Evolutionary conservation across 257 asterid species (phyloP), one percentile per base, ranked within the genome.

Genomic region (Solanum lignicaule): DNA sequence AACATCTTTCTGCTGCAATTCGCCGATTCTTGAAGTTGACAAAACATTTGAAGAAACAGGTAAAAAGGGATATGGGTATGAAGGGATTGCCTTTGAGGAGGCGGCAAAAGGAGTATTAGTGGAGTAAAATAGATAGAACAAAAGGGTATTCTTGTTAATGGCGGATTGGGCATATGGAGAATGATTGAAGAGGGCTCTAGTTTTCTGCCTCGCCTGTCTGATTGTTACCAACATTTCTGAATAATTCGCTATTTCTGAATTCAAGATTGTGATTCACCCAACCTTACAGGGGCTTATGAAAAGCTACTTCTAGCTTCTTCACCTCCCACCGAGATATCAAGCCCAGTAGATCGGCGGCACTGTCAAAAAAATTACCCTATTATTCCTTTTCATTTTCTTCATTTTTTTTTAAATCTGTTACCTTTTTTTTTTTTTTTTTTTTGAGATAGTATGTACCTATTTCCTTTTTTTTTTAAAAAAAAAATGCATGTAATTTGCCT

Each of bases 1-100:
- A 36, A 90, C 83, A 71, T 91, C 94, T 29, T 88, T 84, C 11
- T 81, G 88, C 23, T 58, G 91, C 10, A 78, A 16, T 41, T 71
- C 91, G 18, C 23, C 66, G 66, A 55, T 55, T 66, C 78, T 20
- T 65, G 87, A 69, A 27, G 87, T 43, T 15, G 21, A 52, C 21
- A 71, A 27, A 69, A 41, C 14, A 38, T 43, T 86, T 62, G 88
- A 86, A 72, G 88, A 21, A 43, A 39, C 38, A 3, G 87, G 23
- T 66, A 66, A 69, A 18, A 86, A 71, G 0, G 58, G 87, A 41
- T 66, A 39, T 29, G 58, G 87, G 38, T 85, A 66, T 18, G 87
- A 10, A 16, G 35, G 41, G 25, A 31, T 62, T 66, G 66, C 15
- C 62, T 71, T 52, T 46, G 29, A 20, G 21, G 29, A 20, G 5